Evolutionary conservation across 1,284 basidiomycete genomes (phyloP).

Genomic region (Chiua sp.): DNA sequence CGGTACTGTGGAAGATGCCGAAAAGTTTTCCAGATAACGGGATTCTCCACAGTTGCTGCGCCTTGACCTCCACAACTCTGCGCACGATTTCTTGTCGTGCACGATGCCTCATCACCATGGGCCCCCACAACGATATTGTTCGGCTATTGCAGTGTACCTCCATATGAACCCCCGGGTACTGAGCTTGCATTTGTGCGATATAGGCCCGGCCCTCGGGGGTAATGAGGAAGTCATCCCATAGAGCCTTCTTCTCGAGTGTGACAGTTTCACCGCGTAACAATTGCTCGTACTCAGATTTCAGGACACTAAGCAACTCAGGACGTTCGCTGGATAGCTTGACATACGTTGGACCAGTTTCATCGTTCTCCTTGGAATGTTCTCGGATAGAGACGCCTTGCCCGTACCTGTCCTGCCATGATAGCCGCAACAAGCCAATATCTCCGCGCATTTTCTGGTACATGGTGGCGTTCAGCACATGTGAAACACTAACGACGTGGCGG

Average conservation of each 20-base stretch:
- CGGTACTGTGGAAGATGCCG: constrained; percentile 49
- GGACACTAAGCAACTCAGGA: constrained; percentile 49
- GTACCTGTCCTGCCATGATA: constrained; percentile 33
- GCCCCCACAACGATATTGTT: constrained; percentile 59
- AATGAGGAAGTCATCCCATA: constrained; percentile 69
- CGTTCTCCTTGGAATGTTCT: constrained; percentile 22
- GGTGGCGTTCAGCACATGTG: constrained; percentile 44
- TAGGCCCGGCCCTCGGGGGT: constrained; percentile 47
- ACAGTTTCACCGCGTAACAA: constrained; percentile 63
- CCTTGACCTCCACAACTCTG: constrained; percentile 48
- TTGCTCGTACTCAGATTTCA: constrained; percentile 65
- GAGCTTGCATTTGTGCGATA: constrained; percentile 46
- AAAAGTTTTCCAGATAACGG: constrained; percentile 50
- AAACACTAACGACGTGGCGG: constrained; percentile 53
- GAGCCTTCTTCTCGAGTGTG: constrained; percentile 49
- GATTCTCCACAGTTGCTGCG: constrained; percentile 47
- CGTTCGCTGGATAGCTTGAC: constrained; percentile 54
- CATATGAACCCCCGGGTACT: constrained; percentile 47
- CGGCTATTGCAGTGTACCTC: constrained; percentile 46
- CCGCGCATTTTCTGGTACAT: constrained; percentile 42
- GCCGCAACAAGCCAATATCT: constrained; percentile 45
- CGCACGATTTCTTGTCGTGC: constrained; percentile 51
- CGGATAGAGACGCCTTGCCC: constrained; percentile 33
- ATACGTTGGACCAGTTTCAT: constrained; percentile 32
- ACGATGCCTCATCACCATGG: constrained; percentile 40